These are phyloP conservation scores for Penicillium sp. DNA, from an alignment of 2,329 filamentous ascomycete species.

Conservation along the genomic window DNA sequence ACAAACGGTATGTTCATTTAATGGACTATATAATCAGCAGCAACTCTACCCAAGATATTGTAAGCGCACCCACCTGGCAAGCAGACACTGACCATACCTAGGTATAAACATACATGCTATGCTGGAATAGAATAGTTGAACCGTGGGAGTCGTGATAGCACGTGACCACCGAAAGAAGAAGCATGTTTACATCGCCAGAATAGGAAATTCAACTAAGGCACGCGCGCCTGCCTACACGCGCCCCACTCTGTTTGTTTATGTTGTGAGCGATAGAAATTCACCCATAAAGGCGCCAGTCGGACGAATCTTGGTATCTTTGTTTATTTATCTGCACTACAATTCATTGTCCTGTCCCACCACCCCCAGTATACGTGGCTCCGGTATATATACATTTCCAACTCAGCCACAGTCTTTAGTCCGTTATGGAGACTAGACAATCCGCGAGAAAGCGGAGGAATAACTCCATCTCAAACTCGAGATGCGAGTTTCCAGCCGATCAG, in stretches of 20 bases:
- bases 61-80: background rate
- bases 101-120: too few species aligned
- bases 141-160: conserved; percentile 1
- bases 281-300: conserved; percentile 12
- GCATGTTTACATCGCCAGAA: conserved; percentile 23
- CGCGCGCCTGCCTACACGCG: conserved; percentile 17
- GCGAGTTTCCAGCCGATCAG: conserved; percentile 15
- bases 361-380: background rate
- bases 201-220: conserved; percentile 10
- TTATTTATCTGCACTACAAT: background rate
- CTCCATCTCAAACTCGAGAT: conserved; percentile 12
- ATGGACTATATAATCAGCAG: too few species aligned
- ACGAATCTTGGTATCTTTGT: background rate
- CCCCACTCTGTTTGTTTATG: conserved; percentile 27
- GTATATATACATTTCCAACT: background rate
- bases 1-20: too few species aligned
- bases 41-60: too few species aligned
- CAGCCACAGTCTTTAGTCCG: background rate
- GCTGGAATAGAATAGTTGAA: too few species aligned
- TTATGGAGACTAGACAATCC: conserved; percentile 27
- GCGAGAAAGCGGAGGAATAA: conserved; percentile 28
- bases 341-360: background rate
- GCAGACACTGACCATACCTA: background rate
- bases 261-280: conserved; percentile 21
- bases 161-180: conserved; percentile 20